phyloP scores from a whole-genome alignment of 306 rosid genomes.

The Cucurbita argyrosperma region DNA sequence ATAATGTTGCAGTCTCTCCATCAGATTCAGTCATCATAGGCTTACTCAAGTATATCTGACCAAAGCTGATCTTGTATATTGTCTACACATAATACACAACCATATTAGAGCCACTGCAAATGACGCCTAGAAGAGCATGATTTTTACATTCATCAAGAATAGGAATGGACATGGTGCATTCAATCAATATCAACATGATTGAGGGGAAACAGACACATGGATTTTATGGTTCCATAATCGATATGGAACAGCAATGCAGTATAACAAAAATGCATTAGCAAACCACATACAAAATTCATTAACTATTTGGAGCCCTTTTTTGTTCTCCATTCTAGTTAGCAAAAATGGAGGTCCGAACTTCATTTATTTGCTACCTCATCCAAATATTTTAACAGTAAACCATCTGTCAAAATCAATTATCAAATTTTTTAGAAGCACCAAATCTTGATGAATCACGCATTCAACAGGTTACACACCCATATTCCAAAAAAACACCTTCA shows the following conservation, averaged over 20 bases:
- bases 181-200: background rate
- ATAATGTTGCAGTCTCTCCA: conserved; percentile 89
- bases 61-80: conserved; percentile 64
- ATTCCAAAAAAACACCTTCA: background rate
- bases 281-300: background rate
- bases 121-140: background rate
- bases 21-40: conserved; percentile 99
- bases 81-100: conserved; percentile 35
- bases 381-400: background rate
- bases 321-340: background rate
- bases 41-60: conserved; percentile 91
- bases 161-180: background rate
- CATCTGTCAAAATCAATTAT: background rate
- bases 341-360: background rate
- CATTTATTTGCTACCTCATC: background rate
- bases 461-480: background rate
- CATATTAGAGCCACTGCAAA: conserved; percentile 2
- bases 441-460: background rate
- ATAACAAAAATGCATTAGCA: background rate
- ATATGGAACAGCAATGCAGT: background rate
- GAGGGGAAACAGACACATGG: background rate
- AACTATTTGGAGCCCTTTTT: background rate
- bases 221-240: background rate
- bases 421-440: background rate
- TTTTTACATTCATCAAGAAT: background rate